Conservation (phyloP, 192 early-diverging fungal species). For the Cladochytrium replicatum region DNA sequence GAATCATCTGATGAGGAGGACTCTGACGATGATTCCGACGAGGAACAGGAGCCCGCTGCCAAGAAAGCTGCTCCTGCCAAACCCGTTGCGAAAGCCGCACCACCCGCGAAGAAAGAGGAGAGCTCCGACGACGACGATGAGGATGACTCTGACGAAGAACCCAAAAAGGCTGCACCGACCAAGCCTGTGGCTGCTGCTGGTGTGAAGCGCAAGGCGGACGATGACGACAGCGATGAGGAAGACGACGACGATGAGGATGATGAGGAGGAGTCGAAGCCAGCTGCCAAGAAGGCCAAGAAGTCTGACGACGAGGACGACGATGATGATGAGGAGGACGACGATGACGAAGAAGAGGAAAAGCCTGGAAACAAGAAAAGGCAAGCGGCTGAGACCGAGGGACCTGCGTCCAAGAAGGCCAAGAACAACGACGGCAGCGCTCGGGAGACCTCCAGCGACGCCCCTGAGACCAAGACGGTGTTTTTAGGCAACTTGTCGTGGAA, state of each 20-base stretch:
- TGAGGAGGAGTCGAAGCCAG: constrained; percentile 58
- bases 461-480: constrained; percentile 48
- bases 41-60: constrained; percentile 19
- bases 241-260: too few relatives aligned
- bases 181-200: constrained; percentile 17
- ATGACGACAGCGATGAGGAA: too few relatives aligned
- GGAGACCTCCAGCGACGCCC: constrained; percentile 13
- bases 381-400: constrained; percentile 37
- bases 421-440: constrained; percentile 18
- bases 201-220: too few relatives aligned
- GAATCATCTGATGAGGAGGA: constrained; percentile 31
- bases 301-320: constrained; percentile 73
- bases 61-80: constrained; percentile 14
- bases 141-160: constrained; percentile 8
- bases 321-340: constrained; percentile 67
- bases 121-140: constrained; percentile 12
- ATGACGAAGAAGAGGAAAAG: constrained; percentile 70
- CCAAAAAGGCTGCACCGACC: constrained; percentile 14
- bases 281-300: constrained; percentile 75
- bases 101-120: constrained; percentile 13
- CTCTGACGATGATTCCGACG: constrained; percentile 26
- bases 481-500: constrained; percentile 69
- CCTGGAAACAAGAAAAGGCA: constrained; percentile 76
- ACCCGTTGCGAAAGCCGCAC: constrained; percentile 6
- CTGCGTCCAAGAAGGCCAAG: constrained; percentile 45